These are phyloP conservation scores for Sporothrix dimorphospora DNA, from an alignment of 2,329 filamentous ascomycete genomes.

Conservation along the genomic window DNA sequence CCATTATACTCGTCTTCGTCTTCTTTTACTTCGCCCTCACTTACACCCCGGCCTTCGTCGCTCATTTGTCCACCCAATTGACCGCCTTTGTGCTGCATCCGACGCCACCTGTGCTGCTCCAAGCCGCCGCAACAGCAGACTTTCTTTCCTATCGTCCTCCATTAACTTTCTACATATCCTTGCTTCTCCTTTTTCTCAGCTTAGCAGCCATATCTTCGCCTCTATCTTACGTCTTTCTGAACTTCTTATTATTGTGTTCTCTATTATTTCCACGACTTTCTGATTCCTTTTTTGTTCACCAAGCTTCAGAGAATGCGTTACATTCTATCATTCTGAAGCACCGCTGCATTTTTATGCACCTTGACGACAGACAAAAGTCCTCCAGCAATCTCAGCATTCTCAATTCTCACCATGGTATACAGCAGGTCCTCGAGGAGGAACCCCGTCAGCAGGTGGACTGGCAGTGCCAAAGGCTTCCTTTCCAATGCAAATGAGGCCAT, in stretches of 20 bases:
- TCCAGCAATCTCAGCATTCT: neutral
- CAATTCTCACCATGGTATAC: slow-evolving; percentile 8
- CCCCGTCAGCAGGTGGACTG: slow-evolving; percentile 53
- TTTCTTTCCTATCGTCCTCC: neutral
- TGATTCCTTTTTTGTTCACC: too few relatives aligned
- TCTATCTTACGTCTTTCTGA: neutral
- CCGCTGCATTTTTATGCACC: neutral
- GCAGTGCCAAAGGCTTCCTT: slow-evolving; percentile 63
- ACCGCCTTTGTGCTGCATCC: neutral
- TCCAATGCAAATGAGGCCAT: slow-evolving; percentile 41
- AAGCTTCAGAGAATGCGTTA: neutral
- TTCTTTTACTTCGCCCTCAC: neutral
- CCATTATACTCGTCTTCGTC: neutral
- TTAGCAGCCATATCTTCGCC: neutral
- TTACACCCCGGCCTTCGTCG: neutral
- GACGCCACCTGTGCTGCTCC: slow-evolving; percentile 13
- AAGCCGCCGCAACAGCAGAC: neutral
- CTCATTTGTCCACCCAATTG: neutral
- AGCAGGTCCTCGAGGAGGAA: neutral
- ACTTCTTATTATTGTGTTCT: neutral
- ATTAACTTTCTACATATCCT: neutral
- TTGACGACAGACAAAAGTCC: neutral
- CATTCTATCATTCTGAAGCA: neutral
- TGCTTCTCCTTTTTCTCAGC: neutral
- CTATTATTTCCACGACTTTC: neutral